A percentile compares a stretch with the other conserved stretches of the same genome.
Evolutionary conservation across 2,329 filamentous ascomycete species (phyloP).

Genomic region (Colletotrichum phormii): DNA sequence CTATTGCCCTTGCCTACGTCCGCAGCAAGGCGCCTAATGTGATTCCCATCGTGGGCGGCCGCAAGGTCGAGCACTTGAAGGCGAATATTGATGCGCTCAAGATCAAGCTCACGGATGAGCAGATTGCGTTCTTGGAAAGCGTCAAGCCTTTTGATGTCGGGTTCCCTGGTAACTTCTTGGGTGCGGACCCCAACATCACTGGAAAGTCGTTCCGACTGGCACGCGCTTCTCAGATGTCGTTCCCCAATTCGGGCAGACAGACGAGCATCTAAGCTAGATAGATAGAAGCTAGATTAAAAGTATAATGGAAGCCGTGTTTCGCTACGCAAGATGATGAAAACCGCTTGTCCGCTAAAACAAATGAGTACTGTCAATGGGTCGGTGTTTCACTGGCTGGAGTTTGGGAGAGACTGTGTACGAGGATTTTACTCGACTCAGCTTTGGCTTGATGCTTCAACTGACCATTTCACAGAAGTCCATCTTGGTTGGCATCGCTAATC

Average conservation of each 20-base stretch:
- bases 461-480: background rate
- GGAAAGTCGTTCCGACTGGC: conserved; percentile 19
- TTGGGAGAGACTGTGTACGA: too few species aligned
- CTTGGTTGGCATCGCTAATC: background rate
- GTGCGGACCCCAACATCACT: conserved; percentile 41
- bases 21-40: conserved; percentile 63
- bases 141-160: conserved; percentile 66
- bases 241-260: conserved; percentile 24
- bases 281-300: background rate
- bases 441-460: too few species aligned
- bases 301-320: background rate
- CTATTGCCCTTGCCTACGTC: conserved; percentile 66
- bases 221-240: conserved; percentile 27
- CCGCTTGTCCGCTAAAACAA: too few species aligned
- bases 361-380: too few species aligned
- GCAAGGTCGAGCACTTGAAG: conserved; percentile 63
- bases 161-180: conserved; percentile 61
- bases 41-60: conserved; percentile 64
- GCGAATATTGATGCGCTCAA: conserved; percentile 68
- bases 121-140: conserved; percentile 66
- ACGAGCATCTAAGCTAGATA: conserved; percentile 1
- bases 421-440: too few species aligned
- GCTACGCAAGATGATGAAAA: background rate
- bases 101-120: conserved; percentile 60
- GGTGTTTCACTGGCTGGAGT: too few species aligned